phyloP scores from a whole-genome alignment of 2,329 filamentous ascomycete genomes.

The Allantophomopsis lycopodina region DNA sequence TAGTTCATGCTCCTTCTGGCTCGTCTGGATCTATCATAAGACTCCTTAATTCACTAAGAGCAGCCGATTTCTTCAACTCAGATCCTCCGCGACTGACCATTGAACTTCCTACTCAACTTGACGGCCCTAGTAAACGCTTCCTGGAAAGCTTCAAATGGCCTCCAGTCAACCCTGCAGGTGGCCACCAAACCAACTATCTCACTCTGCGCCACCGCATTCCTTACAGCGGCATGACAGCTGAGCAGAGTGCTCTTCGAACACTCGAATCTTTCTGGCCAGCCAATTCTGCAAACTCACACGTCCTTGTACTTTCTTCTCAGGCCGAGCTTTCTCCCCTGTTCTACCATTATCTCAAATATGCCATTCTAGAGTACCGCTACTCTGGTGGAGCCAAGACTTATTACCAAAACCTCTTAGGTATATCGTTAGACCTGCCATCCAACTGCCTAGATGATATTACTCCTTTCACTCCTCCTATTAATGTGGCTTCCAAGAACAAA shows the following conservation, averaged over 20 bases:
- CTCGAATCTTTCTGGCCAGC: slow-evolving; percentile 81
- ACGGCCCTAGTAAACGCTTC: slow-evolving; percentile 48
- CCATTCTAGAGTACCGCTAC: slow-evolving; percentile 64
- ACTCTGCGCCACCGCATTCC: slow-evolving; percentile 64
- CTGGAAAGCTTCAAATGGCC: slow-evolving; percentile 58
- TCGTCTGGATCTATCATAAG: slow-evolving; percentile 65
- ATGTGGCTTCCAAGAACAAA: slow-evolving; percentile 17
- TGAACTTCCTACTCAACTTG: slow-evolving; percentile 62
- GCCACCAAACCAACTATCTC: slow-evolving; percentile 36
- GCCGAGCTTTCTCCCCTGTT: slow-evolving; percentile 69
- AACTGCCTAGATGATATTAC: slow-evolving; percentile 45
- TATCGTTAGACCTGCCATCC: slow-evolving; percentile 66
- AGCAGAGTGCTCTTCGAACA: slow-evolving; percentile 62
- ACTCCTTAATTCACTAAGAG: slow-evolving; percentile 61
- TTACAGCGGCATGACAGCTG: slow-evolving; percentile 40
- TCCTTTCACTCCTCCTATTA: slow-evolving; percentile 33
- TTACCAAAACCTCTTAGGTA: slow-evolving; percentile 51
- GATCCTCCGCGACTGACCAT: slow-evolving; percentile 65
- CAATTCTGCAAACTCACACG: slow-evolving; percentile 49
- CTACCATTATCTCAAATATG: slow-evolving; percentile 75
- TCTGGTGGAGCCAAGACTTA: slow-evolving; percentile 35
- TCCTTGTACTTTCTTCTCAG: slow-evolving; percentile 75
- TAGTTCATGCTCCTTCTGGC: slow-evolving; percentile 61
- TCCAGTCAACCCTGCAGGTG: slow-evolving; percentile 21
- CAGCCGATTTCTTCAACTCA: slow-evolving; percentile 62